These are phyloP conservation scores for Crithidia acanthocephali DNA, from an alignment of 208 protist species.

Conservation along the genomic window DNA sequence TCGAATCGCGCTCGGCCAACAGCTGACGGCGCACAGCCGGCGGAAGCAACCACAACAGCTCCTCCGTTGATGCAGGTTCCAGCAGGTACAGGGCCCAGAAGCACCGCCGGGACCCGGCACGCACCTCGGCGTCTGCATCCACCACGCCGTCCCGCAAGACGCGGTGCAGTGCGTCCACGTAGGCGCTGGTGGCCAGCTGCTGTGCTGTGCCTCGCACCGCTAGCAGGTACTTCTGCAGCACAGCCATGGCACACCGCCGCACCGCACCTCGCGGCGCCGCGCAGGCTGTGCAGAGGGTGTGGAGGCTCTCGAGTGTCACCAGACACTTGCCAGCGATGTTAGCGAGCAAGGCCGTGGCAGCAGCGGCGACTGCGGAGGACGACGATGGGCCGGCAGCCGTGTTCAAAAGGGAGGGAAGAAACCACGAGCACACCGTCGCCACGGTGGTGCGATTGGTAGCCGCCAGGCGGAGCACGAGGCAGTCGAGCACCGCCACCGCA, in stretches of 20 bases:
- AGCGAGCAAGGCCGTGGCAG: constrained; percentile 38
- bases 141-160: constrained; percentile 40
- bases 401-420: constrained; percentile 44
- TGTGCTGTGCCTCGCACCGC: constrained; percentile 39
- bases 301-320: constrained; percentile 49
- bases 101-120: constrained; percentile 38
- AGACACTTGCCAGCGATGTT: constrained; percentile 37
- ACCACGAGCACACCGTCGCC: constrained; percentile 47
- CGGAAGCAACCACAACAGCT: constrained; percentile 41
- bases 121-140: constrained; percentile 57
- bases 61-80: constrained; percentile 43
- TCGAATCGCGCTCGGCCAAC: constrained; percentile 5
- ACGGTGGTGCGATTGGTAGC: constrained; percentile 7
- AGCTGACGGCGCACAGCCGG: constrained; percentile 33
- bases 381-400: constrained; percentile 39
- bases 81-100: constrained; percentile 52
- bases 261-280: constrained; percentile 28
- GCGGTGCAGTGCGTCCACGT: constrained; percentile 38
- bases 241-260: constrained; percentile 43
- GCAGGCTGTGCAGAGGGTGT: constrained; percentile 46
- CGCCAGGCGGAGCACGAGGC: background rate
- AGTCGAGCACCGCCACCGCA: constrained; percentile 24
- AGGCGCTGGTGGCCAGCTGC: constrained; percentile 40
- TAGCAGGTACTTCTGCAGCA: constrained; percentile 46
- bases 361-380: constrained; percentile 19